Percentiles rank a stretch among this genome's conserved stretches.
Conservation (phyloP, 257 asterid species). For the Anisodus acutangulus region DNA sequence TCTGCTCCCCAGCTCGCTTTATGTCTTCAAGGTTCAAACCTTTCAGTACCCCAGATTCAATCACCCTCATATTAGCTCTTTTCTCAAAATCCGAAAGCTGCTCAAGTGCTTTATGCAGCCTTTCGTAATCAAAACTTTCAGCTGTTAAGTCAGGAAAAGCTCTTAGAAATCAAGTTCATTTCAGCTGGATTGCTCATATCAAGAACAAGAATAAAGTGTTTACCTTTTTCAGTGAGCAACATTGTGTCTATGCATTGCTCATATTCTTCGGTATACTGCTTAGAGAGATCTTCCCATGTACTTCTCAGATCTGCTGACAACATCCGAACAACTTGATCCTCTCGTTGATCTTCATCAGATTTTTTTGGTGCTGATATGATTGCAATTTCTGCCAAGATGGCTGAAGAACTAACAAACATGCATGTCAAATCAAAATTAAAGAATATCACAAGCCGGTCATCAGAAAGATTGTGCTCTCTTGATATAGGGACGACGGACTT, state of each 20-base stretch:
- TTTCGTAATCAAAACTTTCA: slow-evolving; percentile 61
- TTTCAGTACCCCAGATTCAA: slow-evolving; percentile 80
- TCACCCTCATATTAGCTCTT: slow-evolving; percentile 76
- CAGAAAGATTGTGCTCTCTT: slow-evolving; percentile 61
- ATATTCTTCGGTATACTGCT: slow-evolving; percentile 76
- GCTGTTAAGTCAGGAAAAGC: slow-evolving; percentile 48
- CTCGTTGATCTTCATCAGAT: slow-evolving; percentile 42
- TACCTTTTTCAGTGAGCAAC: slow-evolving; percentile 63
- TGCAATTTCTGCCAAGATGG: slow-evolving; percentile 88
- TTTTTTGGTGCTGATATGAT: slow-evolving; percentile 61
- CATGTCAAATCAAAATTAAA: slow-evolving; percentile 95
- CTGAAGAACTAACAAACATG: slow-evolving; percentile 81
- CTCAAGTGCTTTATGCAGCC: slow-evolving; percentile 61
- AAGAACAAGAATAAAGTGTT: not conserved
- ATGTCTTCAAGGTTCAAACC: slow-evolving; percentile 87
- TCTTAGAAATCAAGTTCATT: not conserved
- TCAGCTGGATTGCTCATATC: not conserved
- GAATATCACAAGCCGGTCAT: slow-evolving; percentile 64
- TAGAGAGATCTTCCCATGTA: slow-evolving; percentile 73
- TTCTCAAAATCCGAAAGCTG: slow-evolving; percentile 79
- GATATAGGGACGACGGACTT: slow-evolving; percentile 62
- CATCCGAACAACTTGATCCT: slow-evolving; percentile 52
- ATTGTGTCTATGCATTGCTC: slow-evolving; percentile 79
- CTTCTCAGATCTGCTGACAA: slow-evolving; percentile 67
- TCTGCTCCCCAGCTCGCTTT: slow-evolving; percentile 78